Conservation (phyloP, 1,284 basidiomycete species). For the Tremellales sp. region DNA sequence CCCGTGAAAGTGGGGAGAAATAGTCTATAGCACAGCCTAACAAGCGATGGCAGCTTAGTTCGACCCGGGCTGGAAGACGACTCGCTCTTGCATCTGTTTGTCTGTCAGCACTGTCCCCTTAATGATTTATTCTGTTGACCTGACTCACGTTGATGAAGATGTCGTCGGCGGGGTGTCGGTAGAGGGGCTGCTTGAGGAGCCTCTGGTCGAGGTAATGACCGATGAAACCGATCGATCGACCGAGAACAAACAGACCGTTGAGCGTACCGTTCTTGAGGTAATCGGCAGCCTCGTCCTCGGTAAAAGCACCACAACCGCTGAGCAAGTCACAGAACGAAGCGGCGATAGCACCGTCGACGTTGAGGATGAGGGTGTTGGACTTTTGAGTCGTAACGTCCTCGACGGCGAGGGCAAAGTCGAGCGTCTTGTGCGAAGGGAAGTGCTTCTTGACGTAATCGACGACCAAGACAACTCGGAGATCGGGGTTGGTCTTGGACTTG, state of each 20-base stretch:
- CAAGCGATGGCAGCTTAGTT: background rate
- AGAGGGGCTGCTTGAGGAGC: constrained; percentile 83
- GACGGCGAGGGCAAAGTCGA: constrained; percentile 98
- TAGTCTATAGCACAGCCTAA: too few relatives aligned
- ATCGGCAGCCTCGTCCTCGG: constrained; percentile 91
- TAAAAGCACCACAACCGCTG: constrained; percentile 89
- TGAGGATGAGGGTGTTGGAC: constrained; percentile 91
- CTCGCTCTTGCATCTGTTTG: constrained; percentile 20
- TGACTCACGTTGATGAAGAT: constrained; percentile 22
- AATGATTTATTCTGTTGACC: too few relatives aligned
- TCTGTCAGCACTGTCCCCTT: background rate
- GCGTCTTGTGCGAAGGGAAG: constrained; percentile 84
- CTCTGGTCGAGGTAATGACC: constrained; percentile 71
- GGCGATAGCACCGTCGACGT: constrained; percentile 96
- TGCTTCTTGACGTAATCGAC: constrained; percentile 94
- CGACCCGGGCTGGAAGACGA: constrained; percentile 26
- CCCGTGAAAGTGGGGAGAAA: too few relatives aligned
- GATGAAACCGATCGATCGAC: constrained; percentile 89
- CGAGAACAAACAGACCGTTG: constrained; percentile 95
- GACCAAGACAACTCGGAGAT: constrained; percentile 93
- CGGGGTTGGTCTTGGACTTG: constrained; percentile 97
- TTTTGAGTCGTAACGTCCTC: constrained; percentile 97
- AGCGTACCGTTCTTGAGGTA: constrained; percentile 77
- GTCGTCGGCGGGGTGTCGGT: constrained; percentile 56
- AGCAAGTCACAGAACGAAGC: constrained; percentile 97